Evolutionary conservation across 371 early-diverging fungal genomes (phyloP).

Genomic region (Fennellomyces sp.): DNA sequence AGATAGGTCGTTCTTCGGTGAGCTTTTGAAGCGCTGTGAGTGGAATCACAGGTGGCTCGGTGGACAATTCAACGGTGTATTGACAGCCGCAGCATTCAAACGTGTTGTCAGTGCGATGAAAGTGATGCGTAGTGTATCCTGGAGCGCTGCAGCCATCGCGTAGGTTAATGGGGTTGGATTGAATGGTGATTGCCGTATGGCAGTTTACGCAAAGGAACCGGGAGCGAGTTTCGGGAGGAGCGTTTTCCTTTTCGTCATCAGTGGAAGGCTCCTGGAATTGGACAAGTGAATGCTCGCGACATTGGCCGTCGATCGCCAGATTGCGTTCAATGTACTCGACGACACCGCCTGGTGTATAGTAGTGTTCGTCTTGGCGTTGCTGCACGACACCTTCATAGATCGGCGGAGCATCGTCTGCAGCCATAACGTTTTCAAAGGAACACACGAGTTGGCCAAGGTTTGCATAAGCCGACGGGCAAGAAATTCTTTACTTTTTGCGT

Average conservation of each 20-base stretch:
- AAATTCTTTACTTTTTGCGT: background rate
- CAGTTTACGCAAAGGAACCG: background rate
- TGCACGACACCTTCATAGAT: background rate
- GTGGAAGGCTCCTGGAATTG: background rate
- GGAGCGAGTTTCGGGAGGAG: background rate
- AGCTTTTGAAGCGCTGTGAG: background rate
- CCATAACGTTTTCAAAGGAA: slow-evolving; percentile 1
- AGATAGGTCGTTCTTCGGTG: background rate
- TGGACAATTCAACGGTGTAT: background rate
- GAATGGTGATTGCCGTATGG: background rate
- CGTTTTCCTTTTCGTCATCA: background rate
- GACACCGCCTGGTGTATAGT: background rate
- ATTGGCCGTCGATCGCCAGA: background rate
- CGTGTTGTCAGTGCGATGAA: background rate
- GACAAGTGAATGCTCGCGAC: background rate
- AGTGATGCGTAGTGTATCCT: background rate
- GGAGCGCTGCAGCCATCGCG: background rate
- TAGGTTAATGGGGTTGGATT: background rate
- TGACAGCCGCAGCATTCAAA: slow-evolving; percentile 13
- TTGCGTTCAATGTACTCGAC: background rate
- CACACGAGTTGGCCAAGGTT: no score
- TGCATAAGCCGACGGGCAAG: no score
- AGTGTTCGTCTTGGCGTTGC: background rate
- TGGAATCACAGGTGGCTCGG: background rate
- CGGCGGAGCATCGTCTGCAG: background rate